Base-by-base conservation (phyloP, 306 rosid species). In the Ormosia emarginata region DNA sequence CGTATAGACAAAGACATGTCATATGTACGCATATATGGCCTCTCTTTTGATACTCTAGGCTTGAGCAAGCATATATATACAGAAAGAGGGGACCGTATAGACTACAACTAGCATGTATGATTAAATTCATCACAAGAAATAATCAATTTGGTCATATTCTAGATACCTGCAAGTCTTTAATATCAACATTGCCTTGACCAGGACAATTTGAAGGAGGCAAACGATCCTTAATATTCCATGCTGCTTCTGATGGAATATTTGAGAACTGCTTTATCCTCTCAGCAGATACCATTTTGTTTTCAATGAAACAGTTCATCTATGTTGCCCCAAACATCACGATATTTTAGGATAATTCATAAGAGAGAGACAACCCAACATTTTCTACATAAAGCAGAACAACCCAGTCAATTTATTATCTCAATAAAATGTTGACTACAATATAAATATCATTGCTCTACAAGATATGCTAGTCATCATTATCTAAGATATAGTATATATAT, bases 251-350 rank as follows among this genome's bases (percentile, higher is more conserved):
- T n/a, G n/a, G n/a, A n/a, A n/a, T n/a, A n/a, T n/a, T n/a, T n/a
- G n/a, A n/a, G n/a, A n/a, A n/a, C n/a, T n/a, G n/a, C n/a, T n/a
- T n/a, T n/a, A n/a, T n/a, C n/a, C n/a, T n/a, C n/a, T n/a, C n/a
- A n/a, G n/a, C n/a, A n/a, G n/a, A n/a, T n/a, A n/a, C 98, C 98
- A 95, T 83, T 85, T 85, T 89, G 86, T 95, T 95, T 85, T 95
- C 98, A 6, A 95, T 85, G 74, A 90, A 88, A 85, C 98, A 95
- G 57, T 98, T 95, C 93, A 91, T 81, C 82, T 90, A 93, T n/a
- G 91, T 72, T 8, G 97, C 87, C 90, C 90, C 91, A 63, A 93
- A 95, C 89, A 93, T 12, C 76, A 88, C 98, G 11, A 67, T 17
- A 43, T 95, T 95, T 11, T 93, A 82, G 55, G 98, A 91, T 79